Evolutionary conservation across 306 rosid genomes (phyloP).

Genomic region (Rubus idaeus): DNA sequence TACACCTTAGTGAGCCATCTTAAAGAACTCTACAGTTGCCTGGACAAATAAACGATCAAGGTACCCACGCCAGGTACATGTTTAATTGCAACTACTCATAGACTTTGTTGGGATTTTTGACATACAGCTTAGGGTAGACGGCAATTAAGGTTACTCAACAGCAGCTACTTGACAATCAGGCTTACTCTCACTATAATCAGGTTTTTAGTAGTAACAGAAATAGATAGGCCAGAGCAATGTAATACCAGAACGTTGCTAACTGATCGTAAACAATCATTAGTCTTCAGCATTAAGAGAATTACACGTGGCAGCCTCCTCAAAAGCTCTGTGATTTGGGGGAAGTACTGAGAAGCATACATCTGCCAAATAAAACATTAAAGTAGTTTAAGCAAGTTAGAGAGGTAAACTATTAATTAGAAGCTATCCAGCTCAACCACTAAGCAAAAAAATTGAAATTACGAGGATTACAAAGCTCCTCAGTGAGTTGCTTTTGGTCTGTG

Average conservation of each 20-base stretch:
- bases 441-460: slow-evolving; percentile 8
- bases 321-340: slow-evolving; percentile 89
- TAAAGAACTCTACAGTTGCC: neutral
- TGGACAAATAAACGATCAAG: neutral
- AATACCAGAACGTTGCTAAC: slow-evolving; percentile 86
- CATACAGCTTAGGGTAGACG: neutral
- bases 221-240: slow-evolving; percentile 18
- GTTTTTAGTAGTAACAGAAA: neutral
- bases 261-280: slow-evolving; percentile 92
- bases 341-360: slow-evolving; percentile 96
- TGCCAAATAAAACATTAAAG: slow-evolving; percentile 36
- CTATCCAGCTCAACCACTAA: slow-evolving; percentile 19
- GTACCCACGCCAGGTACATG: slow-evolving; percentile 6
- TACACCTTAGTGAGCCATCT: neutral
- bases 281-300: slow-evolving; percentile 92
- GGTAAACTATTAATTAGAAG: neutral
- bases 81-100: slow-evolving; percentile 9
- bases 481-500: neutral
- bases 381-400: slow-evolving; percentile 16
- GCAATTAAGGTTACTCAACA: neutral
- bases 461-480: neutral
- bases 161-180: neutral
- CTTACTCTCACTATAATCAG: neutral
- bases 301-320: slow-evolving; percentile 88
- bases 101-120: neutral